Evolutionary conservation across 139 green algal genomes (phyloP).

Genomic region (Spirogloea muscicola): DNA sequence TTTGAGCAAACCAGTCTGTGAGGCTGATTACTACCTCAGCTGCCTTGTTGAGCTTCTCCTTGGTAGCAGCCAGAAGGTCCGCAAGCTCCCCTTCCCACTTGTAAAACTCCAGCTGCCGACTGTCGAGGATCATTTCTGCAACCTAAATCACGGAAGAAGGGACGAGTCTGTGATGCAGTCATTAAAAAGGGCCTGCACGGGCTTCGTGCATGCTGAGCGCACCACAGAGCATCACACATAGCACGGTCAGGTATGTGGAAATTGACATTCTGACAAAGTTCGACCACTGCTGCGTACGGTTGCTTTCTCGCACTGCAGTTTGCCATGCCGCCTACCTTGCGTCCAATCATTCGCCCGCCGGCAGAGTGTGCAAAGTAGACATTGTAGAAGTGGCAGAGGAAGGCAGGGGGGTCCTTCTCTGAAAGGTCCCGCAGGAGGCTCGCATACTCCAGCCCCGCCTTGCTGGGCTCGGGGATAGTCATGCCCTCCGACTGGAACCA

Average conservation of each 20-base stretch:
- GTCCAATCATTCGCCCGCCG: slow-evolving; percentile 94
- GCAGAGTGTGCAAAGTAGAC: slow-evolving; percentile 98
- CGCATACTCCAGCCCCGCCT: slow-evolving; percentile 46
- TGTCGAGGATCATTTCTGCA: slow-evolving; percentile 69
- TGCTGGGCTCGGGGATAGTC: slow-evolving; percentile 40
- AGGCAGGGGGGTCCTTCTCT: slow-evolving; percentile 58
- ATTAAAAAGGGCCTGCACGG: neutral
- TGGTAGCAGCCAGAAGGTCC: slow-evolving; percentile 59
- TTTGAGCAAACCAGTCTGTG: too few relatives aligned
- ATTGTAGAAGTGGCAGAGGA: slow-evolving; percentile 90
- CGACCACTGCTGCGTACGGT: neutral
- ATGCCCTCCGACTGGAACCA: slow-evolving; percentile 69
- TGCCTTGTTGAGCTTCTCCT: slow-evolving; percentile 71
- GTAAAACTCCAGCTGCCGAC: slow-evolving; percentile 74
- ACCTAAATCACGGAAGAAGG: slow-evolving; percentile 8
- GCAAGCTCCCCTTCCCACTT: slow-evolving; percentile 75
- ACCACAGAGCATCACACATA: neutral
- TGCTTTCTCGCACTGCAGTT: neutral
- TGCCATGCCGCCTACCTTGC: slow-evolving; percentile 63
- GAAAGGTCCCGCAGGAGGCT: slow-evolving; percentile 65
- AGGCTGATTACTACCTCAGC: slow-evolving; percentile 55
- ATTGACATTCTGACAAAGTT: neutral
- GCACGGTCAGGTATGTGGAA: neutral
- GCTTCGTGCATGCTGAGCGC: neutral
- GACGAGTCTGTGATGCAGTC: neutral